Evolutionary conservation across 169 alveolate species (phyloP).

Genomic region (Plasmodium yoelii): DNA sequence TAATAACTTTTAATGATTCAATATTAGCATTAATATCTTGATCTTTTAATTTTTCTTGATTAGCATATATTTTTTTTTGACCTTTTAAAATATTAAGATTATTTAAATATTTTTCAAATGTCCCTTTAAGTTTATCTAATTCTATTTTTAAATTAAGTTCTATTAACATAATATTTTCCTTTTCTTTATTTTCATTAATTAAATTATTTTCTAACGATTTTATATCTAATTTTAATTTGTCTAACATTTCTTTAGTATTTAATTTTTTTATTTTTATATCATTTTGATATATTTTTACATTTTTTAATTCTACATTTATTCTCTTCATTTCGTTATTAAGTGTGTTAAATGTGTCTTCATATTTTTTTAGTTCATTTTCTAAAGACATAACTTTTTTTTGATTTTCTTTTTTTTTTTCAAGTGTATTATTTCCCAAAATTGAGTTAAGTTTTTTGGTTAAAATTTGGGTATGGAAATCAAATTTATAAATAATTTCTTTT

Average conservation of each 20-base stretch:
- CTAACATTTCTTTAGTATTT: constrained; percentile 4
- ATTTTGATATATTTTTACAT: constrained; percentile 39
- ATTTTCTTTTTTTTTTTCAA: constrained; percentile 71
- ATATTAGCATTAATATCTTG: constrained; percentile 62
- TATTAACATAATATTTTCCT: constrained; percentile 61
- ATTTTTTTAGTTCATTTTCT: constrained; percentile 46
- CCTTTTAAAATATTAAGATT: constrained; percentile 41
- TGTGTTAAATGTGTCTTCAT: constrained; percentile 57
- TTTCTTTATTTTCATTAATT: constrained; percentile 49
- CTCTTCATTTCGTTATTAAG: constrained; percentile 62
- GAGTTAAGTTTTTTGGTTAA: constrained; percentile 58
- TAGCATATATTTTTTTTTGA: constrained; percentile 15
- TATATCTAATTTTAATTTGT: constrained; percentile 53
- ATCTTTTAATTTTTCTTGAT: constrained; percentile 48
- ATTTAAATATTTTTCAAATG: constrained; percentile 43
- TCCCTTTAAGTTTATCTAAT: constrained; percentile 40
- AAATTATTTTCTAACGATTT: constrained; percentile 50
- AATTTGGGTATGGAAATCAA: constrained; percentile 68
- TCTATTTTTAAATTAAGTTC: constrained; percentile 69
- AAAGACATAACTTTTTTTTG: constrained; percentile 49
- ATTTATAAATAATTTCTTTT: constrained; percentile 65
- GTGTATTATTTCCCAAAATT: constrained; percentile 37
- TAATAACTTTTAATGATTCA: constrained; percentile 42
- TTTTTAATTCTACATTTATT: constrained; percentile 52
- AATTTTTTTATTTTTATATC: constrained; percentile 31